Conservation (phyloP, 2,329 filamentous ascomycete genomes). For the Trichoderma sp. region DNA sequence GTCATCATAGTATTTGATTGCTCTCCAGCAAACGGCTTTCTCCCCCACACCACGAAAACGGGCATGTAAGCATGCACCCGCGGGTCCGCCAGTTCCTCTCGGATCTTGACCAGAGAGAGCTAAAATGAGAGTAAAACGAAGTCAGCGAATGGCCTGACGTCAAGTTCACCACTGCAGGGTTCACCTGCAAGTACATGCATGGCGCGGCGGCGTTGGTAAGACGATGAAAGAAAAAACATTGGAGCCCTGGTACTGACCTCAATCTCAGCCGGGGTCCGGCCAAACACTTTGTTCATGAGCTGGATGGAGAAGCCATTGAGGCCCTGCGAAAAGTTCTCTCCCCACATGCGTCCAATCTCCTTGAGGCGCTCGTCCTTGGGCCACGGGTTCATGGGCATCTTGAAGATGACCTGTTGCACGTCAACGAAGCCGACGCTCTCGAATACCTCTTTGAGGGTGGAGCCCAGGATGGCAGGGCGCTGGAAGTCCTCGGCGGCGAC, state of each 20-base stretch:
- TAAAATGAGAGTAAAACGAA: constrained; percentile 23
- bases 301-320: constrained; percentile 44
- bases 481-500: constrained; percentile 37
- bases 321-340: constrained; percentile 41
- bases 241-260: constrained; percentile 39
- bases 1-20: background rate
- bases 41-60: constrained; percentile 50
- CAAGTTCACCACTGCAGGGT: background rate
- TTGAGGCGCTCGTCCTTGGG: constrained; percentile 44
- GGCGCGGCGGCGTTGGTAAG: background rate
- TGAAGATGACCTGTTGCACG: constrained; percentile 50
- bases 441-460: constrained; percentile 37
- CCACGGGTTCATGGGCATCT: constrained; percentile 55
- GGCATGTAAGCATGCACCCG: constrained; percentile 48
- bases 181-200: background rate
- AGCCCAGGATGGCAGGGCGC: constrained; percentile 38
- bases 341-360: constrained; percentile 45
- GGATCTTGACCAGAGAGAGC: constrained; percentile 50
- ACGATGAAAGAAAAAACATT: background rate
- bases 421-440: constrained; percentile 54
- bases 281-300: constrained; percentile 41
- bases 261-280: constrained; percentile 44
- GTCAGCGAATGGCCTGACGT: background rate
- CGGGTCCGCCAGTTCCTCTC: constrained; percentile 45
- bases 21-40: constrained; percentile 45